Conservation (phyloP, 2,329 filamentous ascomycete species). For the Hyphodiscus sp. region DNA sequence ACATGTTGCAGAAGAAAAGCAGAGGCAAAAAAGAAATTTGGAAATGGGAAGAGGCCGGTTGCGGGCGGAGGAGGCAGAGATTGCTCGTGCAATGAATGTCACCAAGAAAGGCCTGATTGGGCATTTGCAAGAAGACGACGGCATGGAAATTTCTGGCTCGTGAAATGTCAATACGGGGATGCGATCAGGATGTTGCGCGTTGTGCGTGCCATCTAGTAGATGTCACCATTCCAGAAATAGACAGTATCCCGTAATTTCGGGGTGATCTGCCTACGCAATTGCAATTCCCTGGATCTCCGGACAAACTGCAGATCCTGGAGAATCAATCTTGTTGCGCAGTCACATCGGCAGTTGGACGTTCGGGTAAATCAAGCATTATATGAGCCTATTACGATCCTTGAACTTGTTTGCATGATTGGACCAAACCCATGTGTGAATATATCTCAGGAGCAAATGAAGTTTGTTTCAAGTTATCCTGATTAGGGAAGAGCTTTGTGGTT, state of each 20-base stretch:
- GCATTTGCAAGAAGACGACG: conserved; percentile 40
- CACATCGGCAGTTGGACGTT: neutral
- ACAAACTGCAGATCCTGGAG: neutral
- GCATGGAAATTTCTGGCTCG: conserved; percentile 1
- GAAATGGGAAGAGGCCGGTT: conserved; percentile 54
- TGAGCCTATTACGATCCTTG: neutral
- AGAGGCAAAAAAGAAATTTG: conserved; percentile 51
- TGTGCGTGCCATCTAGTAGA: neutral
- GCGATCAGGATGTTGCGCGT: neutral
- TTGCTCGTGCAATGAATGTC: conserved; percentile 63
- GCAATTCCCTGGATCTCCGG: neutral
- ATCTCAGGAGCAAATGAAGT: neutral
- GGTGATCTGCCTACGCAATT: neutral
- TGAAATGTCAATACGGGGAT: neutral
- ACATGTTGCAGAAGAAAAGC: conserved; percentile 56
- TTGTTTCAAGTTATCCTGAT: neutral
- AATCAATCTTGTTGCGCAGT: neutral
- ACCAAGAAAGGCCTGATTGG: conserved; percentile 59
- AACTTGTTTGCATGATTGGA: neutral
- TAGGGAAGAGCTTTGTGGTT: neutral
- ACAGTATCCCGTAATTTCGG: neutral
- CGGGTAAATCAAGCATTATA: neutral
- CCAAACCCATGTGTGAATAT: neutral
- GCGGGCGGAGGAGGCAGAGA: conserved; percentile 59
- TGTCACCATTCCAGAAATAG: neutral